Conservation (phyloP, 257 asterid species). For the Agastache rugosa region DNA sequence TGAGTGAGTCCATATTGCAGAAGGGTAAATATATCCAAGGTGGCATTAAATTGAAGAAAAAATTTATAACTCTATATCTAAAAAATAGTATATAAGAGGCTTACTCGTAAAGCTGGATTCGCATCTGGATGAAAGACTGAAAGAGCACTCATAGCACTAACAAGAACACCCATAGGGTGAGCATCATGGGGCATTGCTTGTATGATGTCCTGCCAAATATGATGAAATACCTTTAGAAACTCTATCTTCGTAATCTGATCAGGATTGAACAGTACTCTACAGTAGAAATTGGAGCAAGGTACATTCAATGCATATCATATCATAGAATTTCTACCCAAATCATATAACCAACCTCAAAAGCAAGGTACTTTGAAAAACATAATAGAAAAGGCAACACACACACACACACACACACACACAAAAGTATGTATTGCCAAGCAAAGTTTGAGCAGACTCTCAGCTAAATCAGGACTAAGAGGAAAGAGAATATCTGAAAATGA, state of each 20-base stretch:
- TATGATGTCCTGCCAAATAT: constrained; percentile 82
- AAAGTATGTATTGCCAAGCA: not conserved
- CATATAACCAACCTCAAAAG: no score
- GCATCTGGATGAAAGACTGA: constrained; percentile 98
- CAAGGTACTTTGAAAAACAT: no score
- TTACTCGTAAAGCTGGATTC: constrained; percentile 94
- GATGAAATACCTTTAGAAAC: constrained; percentile 42
- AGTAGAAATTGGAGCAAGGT: no score
- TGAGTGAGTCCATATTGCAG: constrained; percentile 10
- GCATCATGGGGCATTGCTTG: constrained; percentile 99
- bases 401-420: not conserved
- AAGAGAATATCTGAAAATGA: not conserved
- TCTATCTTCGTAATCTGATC: constrained; percentile 13
- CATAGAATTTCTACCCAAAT: no score
- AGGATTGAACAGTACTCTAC: not conserved
- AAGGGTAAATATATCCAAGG: not conserved
- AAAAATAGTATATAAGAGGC: constrained; percentile 28
- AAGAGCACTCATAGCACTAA: constrained; percentile 96
- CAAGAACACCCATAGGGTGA: constrained; percentile 99
- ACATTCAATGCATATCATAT: no score
- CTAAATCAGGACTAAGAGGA: constrained; percentile 5
- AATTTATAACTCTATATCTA: not conserved
- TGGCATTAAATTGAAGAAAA: not conserved
- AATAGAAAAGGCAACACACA: not conserved
- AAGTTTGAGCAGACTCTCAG: constrained; percentile 2